Percentiles rank a stretch among this genome's conserved stretches.
Evolutionary conservation across 148 eudicot genomes (phyloP).

Genomic region (Nepenthes mirabilis): DNA sequence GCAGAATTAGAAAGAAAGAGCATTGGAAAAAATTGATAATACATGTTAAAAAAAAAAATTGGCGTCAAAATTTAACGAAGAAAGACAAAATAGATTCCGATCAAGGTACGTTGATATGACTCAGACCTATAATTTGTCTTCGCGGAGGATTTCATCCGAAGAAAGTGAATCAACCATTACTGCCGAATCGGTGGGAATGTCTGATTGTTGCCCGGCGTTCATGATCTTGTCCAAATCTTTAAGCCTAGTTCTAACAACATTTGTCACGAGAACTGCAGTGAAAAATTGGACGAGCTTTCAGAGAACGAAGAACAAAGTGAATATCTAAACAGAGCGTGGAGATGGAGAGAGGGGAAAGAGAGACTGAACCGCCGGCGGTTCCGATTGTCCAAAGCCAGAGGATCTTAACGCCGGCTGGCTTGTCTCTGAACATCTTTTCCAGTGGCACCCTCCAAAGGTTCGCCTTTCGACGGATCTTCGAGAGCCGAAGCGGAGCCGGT

Average conservation of each 20-base stretch:
- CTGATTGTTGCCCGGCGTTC: slow-evolving; percentile 16
- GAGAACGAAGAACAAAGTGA: slow-evolving; percentile 1
- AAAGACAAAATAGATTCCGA: background rate
- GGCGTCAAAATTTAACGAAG: background rate
- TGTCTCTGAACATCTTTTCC: slow-evolving; percentile 32
- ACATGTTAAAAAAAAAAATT: too few relatives aligned
- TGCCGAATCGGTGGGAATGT: slow-evolving; percentile 8
- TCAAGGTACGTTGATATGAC: background rate
- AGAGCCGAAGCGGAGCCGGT: background rate
- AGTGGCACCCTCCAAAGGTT: background rate
- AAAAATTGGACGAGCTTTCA: background rate
- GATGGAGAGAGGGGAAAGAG: background rate
- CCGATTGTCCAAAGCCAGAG: slow-evolving; percentile 88
- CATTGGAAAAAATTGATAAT: too few relatives aligned
- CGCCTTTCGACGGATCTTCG: background rate
- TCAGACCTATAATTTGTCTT: slow-evolving; percentile 17
- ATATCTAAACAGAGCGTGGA: background rate
- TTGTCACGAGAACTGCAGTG: slow-evolving; percentile 47
- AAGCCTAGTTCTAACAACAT: slow-evolving; percentile 42
- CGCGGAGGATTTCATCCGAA: slow-evolving; percentile 17
- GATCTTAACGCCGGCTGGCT: slow-evolving; percentile 72
- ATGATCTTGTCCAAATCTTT: slow-evolving; percentile 56
- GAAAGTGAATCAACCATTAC: slow-evolving; percentile 12
- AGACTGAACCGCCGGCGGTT: slow-evolving; percentile 50
- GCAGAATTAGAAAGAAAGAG: too few relatives aligned